Evolutionary conservation across 2,329 filamentous ascomycete genomes (phyloP).

Genomic region (Nannizzia gypsea): DNA sequence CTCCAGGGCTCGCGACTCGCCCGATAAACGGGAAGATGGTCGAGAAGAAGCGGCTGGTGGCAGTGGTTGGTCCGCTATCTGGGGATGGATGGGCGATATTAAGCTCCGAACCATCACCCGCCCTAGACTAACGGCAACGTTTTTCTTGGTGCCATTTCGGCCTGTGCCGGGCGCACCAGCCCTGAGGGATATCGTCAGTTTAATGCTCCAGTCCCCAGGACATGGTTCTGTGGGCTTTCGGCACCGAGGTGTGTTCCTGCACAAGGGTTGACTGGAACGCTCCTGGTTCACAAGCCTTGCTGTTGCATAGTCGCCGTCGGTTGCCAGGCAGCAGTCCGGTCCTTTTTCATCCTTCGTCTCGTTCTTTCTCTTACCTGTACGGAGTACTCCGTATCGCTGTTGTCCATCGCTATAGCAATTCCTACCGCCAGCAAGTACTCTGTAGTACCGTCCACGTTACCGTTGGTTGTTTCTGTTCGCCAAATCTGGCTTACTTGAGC

Average conservation of each 20-base stretch:
- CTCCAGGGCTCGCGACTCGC: not conserved
- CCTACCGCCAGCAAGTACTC: too few relatives aligned
- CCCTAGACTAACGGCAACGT: not conserved
- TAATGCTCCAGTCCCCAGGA: not conserved
- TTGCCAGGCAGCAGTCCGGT: not conserved
- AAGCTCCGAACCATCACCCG: not conserved
- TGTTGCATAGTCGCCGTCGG: not conserved
- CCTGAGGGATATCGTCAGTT: not conserved
- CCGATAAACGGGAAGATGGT: not conserved
- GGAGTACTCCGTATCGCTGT: not conserved
- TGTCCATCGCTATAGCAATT: not conserved
- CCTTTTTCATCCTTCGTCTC: not conserved
- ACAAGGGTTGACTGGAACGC: not conserved
- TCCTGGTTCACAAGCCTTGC: not conserved
- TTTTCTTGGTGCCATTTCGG: constrained; percentile 1
- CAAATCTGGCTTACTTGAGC: not conserved
- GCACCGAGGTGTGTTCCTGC: not conserved
- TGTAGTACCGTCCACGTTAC: too few relatives aligned
- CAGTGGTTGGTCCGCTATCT: not conserved
- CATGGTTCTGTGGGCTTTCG: not conserved
- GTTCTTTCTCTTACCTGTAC: not conserved
- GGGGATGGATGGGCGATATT: not conserved
- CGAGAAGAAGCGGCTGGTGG: too few relatives aligned
- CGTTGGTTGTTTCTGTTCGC: not conserved
- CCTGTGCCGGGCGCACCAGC: constrained; percentile 1